Evolutionary conservation across 805 yeast species (phyloP), one percentile per base, ranked within the genome.

Genomic region (Kuraishia capsulata): DNA sequence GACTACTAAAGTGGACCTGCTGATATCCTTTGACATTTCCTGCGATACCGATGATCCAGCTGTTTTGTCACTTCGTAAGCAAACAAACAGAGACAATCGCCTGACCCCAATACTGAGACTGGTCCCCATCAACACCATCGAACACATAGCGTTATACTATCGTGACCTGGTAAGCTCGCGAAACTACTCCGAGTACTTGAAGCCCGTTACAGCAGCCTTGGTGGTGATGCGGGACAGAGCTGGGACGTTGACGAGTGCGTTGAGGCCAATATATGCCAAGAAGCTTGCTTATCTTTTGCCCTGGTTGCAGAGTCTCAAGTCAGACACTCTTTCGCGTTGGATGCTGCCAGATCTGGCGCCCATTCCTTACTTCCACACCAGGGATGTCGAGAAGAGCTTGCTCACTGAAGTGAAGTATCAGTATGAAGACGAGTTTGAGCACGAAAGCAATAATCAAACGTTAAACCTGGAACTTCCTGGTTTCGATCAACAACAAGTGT

Each of bases 171-270:
- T 50, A 10, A 43, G 47, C 28, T 43, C 50, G 16, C 50, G 62
- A 60, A 47, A 57, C 48, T 57, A 63, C 25, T 53, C 62, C 24
- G 65, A 67, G 19, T 73, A 74, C 46, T 62, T 87, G 33, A 80
- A 76, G 44, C 78, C 76, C 35, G 77, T 82, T 8, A 77, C 89
- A 1, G 85, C 95, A 1, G 87, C 95, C 1, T 70, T 82, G 16
- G 95, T 88, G 3, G 85, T 88, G 23, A 58, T 87, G 37, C 64
- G 96, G 49, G 95, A 83, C 45, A 69, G 79, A 42, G 87, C 82
- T 11, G 97, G 97, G 5, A 72, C 73, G 35, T 56, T 90, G 33
- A 92, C 96, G 2, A 81, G 87, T 0, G 92, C 80, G 50, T 56
- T 87, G 35, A 69, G 83, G 52, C 89, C 92, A 13, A 73, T 84